Percentiles rank a stretch among this genome's conserved stretches.
Conservation (phyloP, 2,329 filamentous ascomycete genomes). For the Diaporthe nobilis region DNA sequence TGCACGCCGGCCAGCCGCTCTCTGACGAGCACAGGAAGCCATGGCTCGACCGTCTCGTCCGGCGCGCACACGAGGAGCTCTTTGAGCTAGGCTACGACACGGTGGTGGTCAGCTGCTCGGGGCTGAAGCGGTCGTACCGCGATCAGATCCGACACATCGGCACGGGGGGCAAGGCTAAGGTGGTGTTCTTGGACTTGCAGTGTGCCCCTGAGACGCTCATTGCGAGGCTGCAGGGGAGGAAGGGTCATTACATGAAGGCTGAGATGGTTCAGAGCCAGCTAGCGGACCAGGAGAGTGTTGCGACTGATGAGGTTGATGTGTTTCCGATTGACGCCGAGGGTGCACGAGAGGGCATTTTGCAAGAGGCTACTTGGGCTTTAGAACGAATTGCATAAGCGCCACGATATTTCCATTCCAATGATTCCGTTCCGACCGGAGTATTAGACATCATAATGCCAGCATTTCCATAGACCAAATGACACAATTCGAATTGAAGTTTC, state of each 20-base stretch:
- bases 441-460: background rate
- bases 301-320: constrained; percentile 51
- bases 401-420: too few relatives aligned
- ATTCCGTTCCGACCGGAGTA: background rate
- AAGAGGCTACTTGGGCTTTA: constrained; percentile 14
- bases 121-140: constrained; percentile 53
- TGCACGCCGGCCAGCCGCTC: constrained; percentile 47
- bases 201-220: constrained; percentile 48
- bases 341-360: background rate
- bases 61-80: constrained; percentile 45
- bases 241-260: constrained; percentile 54
- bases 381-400: background rate
- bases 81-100: constrained; percentile 47
- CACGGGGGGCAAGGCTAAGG: constrained; percentile 33
- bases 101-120: constrained; percentile 57
- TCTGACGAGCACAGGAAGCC: constrained; percentile 50
- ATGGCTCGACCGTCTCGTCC: constrained; percentile 50
- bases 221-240: constrained; percentile 47
- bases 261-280: constrained; percentile 54
- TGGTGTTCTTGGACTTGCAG: constrained; percentile 55
- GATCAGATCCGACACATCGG: constrained; percentile 48
- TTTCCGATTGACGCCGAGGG: constrained; percentile 46
- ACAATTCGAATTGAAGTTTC: background rate
- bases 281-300: constrained; percentile 49
- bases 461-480: background rate